These are phyloP conservation scores for Fusarium brevicatenulatum DNA, from an alignment of 2,329 filamentous ascomycete species.

Conservation along the genomic window DNA sequence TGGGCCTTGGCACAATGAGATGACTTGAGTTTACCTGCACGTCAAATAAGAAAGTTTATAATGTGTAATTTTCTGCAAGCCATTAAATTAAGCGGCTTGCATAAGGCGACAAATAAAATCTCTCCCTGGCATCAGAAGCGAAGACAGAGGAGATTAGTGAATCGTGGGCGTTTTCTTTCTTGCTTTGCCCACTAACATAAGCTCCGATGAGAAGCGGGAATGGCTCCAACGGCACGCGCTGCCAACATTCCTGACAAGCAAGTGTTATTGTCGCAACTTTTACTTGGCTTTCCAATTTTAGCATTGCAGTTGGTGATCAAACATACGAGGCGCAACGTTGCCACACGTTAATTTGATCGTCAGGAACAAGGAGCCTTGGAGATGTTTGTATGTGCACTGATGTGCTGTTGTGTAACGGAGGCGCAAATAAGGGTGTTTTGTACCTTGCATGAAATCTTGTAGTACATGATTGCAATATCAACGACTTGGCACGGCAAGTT, in stretches of 20 bases:
- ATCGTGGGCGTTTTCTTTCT: conserved; percentile 6
- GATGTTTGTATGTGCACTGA: background rate
- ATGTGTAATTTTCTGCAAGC: conserved; percentile 17
- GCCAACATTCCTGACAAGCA: conserved; percentile 7
- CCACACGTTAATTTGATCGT: conserved; percentile 15
- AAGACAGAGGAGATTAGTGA: conserved; percentile 19
- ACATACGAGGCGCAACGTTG: background rate
- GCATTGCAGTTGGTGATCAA: background rate
- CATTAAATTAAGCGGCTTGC: conserved; percentile 6
- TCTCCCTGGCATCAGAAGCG: conserved; percentile 5
- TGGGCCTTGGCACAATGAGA: conserved; percentile 5
- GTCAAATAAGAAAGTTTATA: conserved; percentile 1
- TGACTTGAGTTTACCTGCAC: background rate
- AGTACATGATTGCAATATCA: background rate
- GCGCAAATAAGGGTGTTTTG: background rate
- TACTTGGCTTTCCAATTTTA: background rate
- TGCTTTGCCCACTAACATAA: background rate
- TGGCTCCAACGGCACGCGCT: conserved; percentile 8
- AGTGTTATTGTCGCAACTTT: background rate
- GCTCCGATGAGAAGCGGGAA: conserved; percentile 13
- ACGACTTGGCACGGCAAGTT: conserved; percentile 13
- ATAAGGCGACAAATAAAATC: conserved; percentile 18
- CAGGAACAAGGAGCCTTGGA: conserved; percentile 12
- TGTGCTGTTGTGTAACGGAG: conserved; percentile 9
- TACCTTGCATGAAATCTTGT: conserved; percentile 12